A percentile compares a stretch with the other conserved stretches of the same genome.
These are phyloP conservation scores for Rhododendron simsii DNA, from an alignment of 148 eudicot genomes.

Conservation along the genomic window DNA sequence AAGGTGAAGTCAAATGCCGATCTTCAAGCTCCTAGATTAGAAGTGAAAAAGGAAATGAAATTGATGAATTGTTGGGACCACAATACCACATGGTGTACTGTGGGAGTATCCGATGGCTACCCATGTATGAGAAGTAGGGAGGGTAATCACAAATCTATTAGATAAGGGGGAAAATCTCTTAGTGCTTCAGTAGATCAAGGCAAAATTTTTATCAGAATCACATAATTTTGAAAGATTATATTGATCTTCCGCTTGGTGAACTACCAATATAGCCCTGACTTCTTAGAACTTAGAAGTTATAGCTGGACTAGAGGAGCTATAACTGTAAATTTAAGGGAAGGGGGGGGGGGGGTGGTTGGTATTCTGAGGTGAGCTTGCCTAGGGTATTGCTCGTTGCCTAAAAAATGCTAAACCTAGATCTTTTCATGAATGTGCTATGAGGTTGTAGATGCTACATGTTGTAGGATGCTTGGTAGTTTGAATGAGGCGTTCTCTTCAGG, in stretches of 20 bases:
- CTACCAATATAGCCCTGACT: not conserved
- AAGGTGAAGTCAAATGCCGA: too few relatives aligned
- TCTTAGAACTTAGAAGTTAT: not conserved
- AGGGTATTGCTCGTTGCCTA: not conserved
- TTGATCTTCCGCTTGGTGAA: not conserved
- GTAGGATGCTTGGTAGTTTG: not conserved
- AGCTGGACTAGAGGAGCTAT: not conserved
- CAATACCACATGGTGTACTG: not conserved
- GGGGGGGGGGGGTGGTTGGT: not conserved
- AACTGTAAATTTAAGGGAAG: not conserved
- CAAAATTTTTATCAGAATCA: not conserved
- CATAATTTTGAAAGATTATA: not conserved
- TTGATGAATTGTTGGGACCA: not conserved
- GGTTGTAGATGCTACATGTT: not conserved
- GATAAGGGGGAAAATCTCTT: not conserved
- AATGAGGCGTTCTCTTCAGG: not conserved
- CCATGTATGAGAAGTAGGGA: not conserved
- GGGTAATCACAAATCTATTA: not conserved
- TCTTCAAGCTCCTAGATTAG: too few relatives aligned
- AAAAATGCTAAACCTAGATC: not conserved
- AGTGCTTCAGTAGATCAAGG: not conserved
- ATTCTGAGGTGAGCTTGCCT: not conserved
- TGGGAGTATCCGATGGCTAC: not conserved
- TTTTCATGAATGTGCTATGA: not conserved
- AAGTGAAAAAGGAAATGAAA: too few relatives aligned